Base-by-base conservation (phyloP, 495 filamentous ascomycete species). In the Penicillium coprophilum region DNA sequence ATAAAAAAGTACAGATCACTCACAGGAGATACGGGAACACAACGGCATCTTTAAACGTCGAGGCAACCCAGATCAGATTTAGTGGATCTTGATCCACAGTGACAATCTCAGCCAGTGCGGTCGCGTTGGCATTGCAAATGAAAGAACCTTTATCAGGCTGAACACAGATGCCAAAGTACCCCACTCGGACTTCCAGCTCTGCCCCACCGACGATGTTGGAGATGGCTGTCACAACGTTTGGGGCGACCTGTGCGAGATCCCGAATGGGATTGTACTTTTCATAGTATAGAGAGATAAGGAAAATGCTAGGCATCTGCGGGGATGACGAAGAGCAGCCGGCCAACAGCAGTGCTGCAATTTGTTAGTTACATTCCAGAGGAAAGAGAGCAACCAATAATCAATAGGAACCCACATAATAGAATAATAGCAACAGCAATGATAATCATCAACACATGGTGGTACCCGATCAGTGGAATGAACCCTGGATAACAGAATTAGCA, bases 401-500 rank as follows among this genome's bases (percentile, higher is more conserved):
- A n/a, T 24, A 46, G 44, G 31, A 20, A 79, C 93, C 74, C 79
- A 97, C 93, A 97, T 53, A 98, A 82, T 68, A 98, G 77, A 73
- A 98, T 94, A 67, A 98, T 96, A 2, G 92, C 83, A 44, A 97
- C 79, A 36, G 91, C 91, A 65, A 98, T 96, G 49, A 99, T 75
- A 61, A 97, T 89, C 94, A 99, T 97, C 61, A 99, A 81, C 45
- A 97, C 89, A 83, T 99, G 94, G 75, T 99, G 94, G 74, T 97
- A 99, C 58, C 95, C 94, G 57, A 99, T 85, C 76, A 96, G 91
- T 56, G 94, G 93, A 76, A 97, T 81, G 66, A 93, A 84, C 64
- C 91, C 91, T 96, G 62, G 1, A 34, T 34, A 28, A 12, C n/a
- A 40, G 30, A 34, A 32, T 54, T 50, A 63, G 69, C 45, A 52